phyloP scores from a whole-genome alignment of 2,329 filamentous ascomycete genomes.

The Aspergillus pseudoglaucus region DNA sequence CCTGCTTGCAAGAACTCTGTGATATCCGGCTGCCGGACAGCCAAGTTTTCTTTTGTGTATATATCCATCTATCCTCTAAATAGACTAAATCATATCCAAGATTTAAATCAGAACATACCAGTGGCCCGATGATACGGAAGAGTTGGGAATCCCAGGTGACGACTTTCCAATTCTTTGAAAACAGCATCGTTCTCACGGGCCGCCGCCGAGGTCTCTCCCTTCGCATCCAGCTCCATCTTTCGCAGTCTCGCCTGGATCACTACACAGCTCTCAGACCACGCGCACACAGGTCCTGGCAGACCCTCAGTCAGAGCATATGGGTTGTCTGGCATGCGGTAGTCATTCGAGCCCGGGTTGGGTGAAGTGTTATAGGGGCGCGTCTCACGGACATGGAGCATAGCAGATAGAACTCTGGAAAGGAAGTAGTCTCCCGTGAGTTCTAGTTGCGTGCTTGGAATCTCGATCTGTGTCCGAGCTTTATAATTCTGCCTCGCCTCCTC shows the following conservation, averaged over 20 bases:
- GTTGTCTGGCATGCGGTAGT: slow-evolving; percentile 36
- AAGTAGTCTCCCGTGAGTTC: slow-evolving; percentile 30
- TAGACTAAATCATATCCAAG: not conserved
- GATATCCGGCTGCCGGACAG: not conserved
- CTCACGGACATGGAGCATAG: slow-evolving; percentile 33
- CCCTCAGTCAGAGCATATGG: slow-evolving; percentile 37
- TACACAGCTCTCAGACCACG: slow-evolving; percentile 37
- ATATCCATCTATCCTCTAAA: not conserved
- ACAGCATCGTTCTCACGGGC: slow-evolving; percentile 12
- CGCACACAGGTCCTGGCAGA: slow-evolving; percentile 33
- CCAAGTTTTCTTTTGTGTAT: not conserved
- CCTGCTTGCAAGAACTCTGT: not conserved
- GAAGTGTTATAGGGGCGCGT: slow-evolving; percentile 29
- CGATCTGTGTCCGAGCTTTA: slow-evolving; percentile 7
- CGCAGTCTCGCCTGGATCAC: slow-evolving; percentile 27
- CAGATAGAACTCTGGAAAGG: slow-evolving; percentile 30
- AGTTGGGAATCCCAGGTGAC: slow-evolving; percentile 23
- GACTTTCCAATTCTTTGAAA: slow-evolving; percentile 15
- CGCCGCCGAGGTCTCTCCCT: slow-evolving; percentile 1
- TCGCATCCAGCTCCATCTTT: slow-evolving; percentile 23
- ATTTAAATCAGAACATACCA: slow-evolving; percentile 12
- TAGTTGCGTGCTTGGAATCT: slow-evolving; percentile 3
- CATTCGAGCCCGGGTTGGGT: no score
- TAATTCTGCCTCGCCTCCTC: slow-evolving; percentile 18
- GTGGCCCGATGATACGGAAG: slow-evolving; percentile 23